Base-by-base conservation (phyloP, 768 basidiomycete genomes). In the Leucosporidium scottii region DNA sequence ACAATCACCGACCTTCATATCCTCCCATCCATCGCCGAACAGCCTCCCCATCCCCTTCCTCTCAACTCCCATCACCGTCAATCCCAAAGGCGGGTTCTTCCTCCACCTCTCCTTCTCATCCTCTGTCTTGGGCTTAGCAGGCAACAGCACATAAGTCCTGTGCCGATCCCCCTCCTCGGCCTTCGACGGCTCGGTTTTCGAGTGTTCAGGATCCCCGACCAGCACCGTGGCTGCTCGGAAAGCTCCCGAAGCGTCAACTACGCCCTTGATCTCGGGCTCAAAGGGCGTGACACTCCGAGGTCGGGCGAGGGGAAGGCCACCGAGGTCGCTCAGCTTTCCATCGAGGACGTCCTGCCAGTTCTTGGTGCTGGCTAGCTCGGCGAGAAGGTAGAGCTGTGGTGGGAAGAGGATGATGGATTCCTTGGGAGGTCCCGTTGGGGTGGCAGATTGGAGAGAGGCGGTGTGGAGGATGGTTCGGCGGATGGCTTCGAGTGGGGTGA, bases 361-460 rank as follows among this genome's bases (percentile, higher is more conserved):
- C 49, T 72, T 62, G 31, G 56, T 64, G 18, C 23, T 21, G 3
- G 66, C 62, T 1, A 75, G 61, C 27, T 75, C 74, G 4, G 68
- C 66, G 27, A 75, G 61, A 17, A 73, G 64, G 66, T 71, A 70
- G 61, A 72, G 67, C 31, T 75, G 74, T 6, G 74, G 74, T 18
- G 74, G 74, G 51, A 73, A 66, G 9, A 75, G 64, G 57, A 73
- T 47, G 59, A 71, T 75, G 17, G 61, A 57, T 18, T 63, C 47
- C 2, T 47, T 36, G 21, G 48, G 20, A 15, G 55, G 48, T 20
- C 36, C 51, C 15, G 30, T 54, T 17, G 28, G 28, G 8, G 53
- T 27, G 25, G 53, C 2, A 10, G 53, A 34, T 39, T 58, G 53
- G 13, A 66, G 61, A 9, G 21, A 23, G 12, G 51, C 23, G n/a